Evolutionary conservation across 2,329 filamentous ascomycete genomes (phyloP).

Genomic region (Polychaeton citri): DNA sequence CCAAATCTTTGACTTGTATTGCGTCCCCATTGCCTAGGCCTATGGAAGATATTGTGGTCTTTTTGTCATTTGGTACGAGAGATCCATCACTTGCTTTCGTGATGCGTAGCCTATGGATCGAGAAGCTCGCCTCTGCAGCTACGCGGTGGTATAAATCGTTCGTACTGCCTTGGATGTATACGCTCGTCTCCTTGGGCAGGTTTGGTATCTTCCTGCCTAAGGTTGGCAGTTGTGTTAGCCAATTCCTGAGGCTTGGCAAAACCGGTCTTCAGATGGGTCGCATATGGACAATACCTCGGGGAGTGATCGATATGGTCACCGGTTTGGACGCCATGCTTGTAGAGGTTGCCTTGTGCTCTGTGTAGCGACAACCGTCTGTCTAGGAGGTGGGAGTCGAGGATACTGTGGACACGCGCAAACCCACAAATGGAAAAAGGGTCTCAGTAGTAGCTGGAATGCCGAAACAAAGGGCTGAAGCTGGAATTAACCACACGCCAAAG

Average conservation of each 20-base stretch:
- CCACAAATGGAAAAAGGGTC: too few species aligned
- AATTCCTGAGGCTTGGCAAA: too few species aligned
- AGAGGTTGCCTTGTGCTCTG: not conserved
- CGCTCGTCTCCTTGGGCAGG: constrained; percentile 43
- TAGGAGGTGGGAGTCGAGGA: too few species aligned
- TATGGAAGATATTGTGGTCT: constrained; percentile 39
- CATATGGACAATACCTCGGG: constrained; percentile 31
- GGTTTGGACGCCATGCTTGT: constrained; percentile 28
- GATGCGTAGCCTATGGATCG: constrained; percentile 47
- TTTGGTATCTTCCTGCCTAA: constrained; percentile 49
- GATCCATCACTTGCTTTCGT: constrained; percentile 52
- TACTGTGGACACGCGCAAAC: too few species aligned
- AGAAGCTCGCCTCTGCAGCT: constrained; percentile 40
- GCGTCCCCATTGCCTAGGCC: constrained; percentile 46
- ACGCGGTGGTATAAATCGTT: constrained; percentile 46
- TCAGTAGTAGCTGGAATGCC: too few species aligned
- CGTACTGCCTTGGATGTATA: constrained; percentile 37
- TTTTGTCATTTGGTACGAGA: constrained; percentile 41
- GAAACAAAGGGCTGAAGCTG: too few species aligned
- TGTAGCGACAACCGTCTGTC: not conserved
- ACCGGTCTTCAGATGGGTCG: too few species aligned
- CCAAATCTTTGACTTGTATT: constrained; percentile 84
- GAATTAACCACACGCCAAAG: too few species aligned
- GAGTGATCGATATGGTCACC: constrained; percentile 31
- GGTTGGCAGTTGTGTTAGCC: constrained; percentile 2